These are phyloP conservation scores for Tetrahymena malaccensis DNA, from an alignment of 73 alveolate species.

Conservation along the genomic window DNA sequence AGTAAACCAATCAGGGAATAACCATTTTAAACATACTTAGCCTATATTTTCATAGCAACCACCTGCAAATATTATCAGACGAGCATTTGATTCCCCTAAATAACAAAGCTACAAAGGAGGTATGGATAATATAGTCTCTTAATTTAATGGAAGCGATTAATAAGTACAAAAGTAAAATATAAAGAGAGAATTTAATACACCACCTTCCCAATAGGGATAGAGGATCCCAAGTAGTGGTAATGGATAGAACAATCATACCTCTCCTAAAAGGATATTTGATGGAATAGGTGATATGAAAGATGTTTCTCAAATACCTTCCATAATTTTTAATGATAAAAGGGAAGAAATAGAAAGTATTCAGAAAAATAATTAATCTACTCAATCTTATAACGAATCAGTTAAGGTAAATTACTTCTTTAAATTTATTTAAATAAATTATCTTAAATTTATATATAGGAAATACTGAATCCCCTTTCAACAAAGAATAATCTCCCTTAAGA, in stretches of 20 bases:
- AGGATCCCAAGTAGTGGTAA: background rate
- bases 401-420: background rate
- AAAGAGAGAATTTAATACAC: background rate
- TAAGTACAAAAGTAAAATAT: background rate
- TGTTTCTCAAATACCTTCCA: background rate
- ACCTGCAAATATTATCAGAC: background rate
- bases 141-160: background rate
- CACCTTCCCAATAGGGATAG: background rate
- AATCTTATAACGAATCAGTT: background rate
- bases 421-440: background rate
- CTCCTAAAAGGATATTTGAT: background rate
- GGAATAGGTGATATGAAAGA: background rate
- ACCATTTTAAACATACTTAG: background rate
- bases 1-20: background rate
- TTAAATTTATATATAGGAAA: background rate
- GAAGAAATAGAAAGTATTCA: background rate
- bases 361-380: background rate
- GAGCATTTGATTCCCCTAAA: background rate
- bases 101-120: background rate
- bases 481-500: background rate
- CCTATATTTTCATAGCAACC: background rate
- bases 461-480: background rate
- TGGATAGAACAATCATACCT: background rate
- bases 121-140: background rate
- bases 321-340: background rate